Evolutionary conservation across 352 stramenopile species (phyloP), one percentile per base, ranked within the genome.

Genomic region (Albugo laibachii): DNA sequence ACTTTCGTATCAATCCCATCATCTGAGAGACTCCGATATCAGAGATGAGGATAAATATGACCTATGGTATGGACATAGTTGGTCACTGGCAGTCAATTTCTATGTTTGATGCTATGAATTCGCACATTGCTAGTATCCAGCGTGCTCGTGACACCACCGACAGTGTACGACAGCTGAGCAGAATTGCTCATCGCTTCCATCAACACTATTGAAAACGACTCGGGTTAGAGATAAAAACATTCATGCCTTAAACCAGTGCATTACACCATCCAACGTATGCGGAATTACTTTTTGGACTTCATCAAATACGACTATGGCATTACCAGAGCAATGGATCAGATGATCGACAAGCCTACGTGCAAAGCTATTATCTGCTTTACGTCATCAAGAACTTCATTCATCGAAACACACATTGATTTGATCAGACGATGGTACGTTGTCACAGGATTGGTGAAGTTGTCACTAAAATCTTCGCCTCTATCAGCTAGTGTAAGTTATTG

Each of bases 241-340:
- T 11, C 0, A 24, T 36, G 15, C 4, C 34, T 24, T 5, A 57
- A 48, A 19, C 14, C 43, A 31, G 36, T 31, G 37, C 40, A 2
- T 20, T 54, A n/a, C 60, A 84, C 72, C 78, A 41, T 94, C 80
- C 13, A 94, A 66, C 1, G 82, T 93, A 41, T 88, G 77, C 11
- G 81, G 81, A 45, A 93, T 81, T 48, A 91, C 77, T 54, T 94
- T 95, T 49, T 95, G 81, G 20, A 95, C 72, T 67, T 95, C 83
- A 49, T 95, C 83, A 43, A 95, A 92, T 24, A 95, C 61, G 19
- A 95, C 73, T 11, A 95, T 69, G 2, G 79, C 80, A 53, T 92
- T 87, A 16, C 83, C 83, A 15, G 63, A 80, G 56, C 80, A 93
- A 31, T 69, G 55, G 18, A 75, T 58, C 37, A 95, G 61, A 49